Base-by-base conservation (phyloP, 2,329 filamentous ascomycete species). In the Ophiocordyceps camponoti-floridani region DNA sequence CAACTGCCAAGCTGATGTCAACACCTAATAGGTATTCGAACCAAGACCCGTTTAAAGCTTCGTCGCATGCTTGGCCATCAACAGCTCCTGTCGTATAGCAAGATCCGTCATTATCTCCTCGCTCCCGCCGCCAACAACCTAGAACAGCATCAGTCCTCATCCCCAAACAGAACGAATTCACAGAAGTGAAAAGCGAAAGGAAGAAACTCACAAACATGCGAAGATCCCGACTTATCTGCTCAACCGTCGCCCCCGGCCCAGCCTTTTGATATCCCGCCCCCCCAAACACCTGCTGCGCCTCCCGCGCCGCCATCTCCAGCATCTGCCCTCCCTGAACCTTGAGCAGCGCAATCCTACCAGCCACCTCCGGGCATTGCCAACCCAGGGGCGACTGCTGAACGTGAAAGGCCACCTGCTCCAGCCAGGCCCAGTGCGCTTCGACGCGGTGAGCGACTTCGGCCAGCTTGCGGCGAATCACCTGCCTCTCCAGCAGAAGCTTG, bases 371-470 rank as follows among this genome's bases (percentile, higher is more conserved):
- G 55, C 45, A 64, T 52, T 49, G 48, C 47, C 51, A 51, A 16
- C 53, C 54, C 0, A 49, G 45, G 3, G 51, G 35, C 46, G 52
- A 46, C 23, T 46, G 12, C 31, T 70, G 62, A 40, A 72, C 62
- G 41, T 73, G 70, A 53, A 70, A 73, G 5, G 71, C 73, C 3
- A 79, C 59, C 53, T 79, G 74, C 51, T 80, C 76, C 47, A 79
- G 56, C 61, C 75, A 79, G 0, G 75, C 72, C 58, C 72, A 75
- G 41, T 75, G 71, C 0, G 71, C 69, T 49, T 79, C 76, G n/a
- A 80, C 68, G 50, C 72, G 66, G 11, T 72, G 63, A 0, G 72
- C 74, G 43, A 79, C 65, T 33, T 69, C 73, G n/a, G 71, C 67
- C 13, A 80, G 64, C 53, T 80, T 79, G 18, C 68, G 62, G 16